Evolutionary conservation across 2,329 filamentous ascomycete species (phyloP), one percentile per base, ranked within the genome.

Genomic region (Fusarium torulosum): DNA sequence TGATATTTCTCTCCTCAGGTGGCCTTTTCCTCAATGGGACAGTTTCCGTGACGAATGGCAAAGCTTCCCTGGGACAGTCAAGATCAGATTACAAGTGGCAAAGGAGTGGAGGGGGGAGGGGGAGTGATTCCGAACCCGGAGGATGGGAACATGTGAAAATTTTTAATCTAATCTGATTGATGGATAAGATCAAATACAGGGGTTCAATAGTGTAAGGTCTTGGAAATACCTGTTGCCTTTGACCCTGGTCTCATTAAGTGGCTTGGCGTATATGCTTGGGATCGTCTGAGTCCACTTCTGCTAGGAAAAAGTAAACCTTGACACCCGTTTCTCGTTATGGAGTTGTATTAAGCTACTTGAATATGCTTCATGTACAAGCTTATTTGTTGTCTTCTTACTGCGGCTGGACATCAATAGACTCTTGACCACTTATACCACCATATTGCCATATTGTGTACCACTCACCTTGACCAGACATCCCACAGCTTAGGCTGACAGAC

Each of bases 111-210:
- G 59, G 61, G 14, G 25, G 33, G 21, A 45, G 29, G 43, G 19
- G 23, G 42, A 57, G 27, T 29, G 27, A 29, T 29, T 47, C 65
- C 65, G 60, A 68, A 29, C 27, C 27, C 27, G 27, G 27, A 29
- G 27, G 58, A 64, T 67, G 58, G 66, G 67, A 65, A 70, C 54
- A 60, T 35, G 41, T 51, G 53, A 49, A 56, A 53, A 40, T 20
- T 54, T 69, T 59, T 44, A 70, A 70, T 70, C 67, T 71, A 66
- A 70, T 70, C 68, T 64, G 68, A 70, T 71, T 57, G 58, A 66
- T 54, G 54, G 68, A 69, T 71, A 52, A 71, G 67, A 71, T 71
- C 61, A 11, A 14, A 37, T 37, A 19, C 35, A 37, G 35, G 35
- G 35, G 15, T 35, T 35, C 10, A 29, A 29, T n/a, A n/a, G n/a